These are phyloP conservation scores for Endoconidiophora laricicola DNA, from an alignment of 2,329 filamentous ascomycete species.

Conservation along the genomic window DNA sequence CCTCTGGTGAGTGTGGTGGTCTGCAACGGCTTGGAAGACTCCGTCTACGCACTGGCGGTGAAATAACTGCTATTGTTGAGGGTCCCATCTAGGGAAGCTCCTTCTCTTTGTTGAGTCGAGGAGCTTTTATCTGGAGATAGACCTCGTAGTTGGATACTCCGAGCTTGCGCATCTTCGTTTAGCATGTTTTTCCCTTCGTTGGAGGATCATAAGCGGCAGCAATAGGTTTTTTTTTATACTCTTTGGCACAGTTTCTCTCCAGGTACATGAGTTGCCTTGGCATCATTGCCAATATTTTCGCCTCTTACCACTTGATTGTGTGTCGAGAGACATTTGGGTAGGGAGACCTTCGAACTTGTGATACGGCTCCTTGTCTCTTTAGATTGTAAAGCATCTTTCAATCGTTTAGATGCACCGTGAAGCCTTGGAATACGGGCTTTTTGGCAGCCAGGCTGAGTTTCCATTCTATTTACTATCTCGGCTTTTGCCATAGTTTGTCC, in stretches of 20 bases:
- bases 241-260: neutral
- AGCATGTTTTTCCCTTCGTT: conserved; percentile 18
- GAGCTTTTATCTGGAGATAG: neutral
- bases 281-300: too few relatives aligned
- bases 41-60: too few relatives aligned
- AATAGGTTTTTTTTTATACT: conserved; percentile 18
- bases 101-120: conserved; percentile 9
- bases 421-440: conserved; percentile 1
- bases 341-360: neutral
- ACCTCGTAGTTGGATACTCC: neutral
- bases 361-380: neutral
- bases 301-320: too few relatives aligned
- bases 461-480: neutral
- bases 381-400: neutral
- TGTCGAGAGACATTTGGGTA: neutral
- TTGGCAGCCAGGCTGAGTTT: neutral
- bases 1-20: conserved; percentile 67
- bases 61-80: too few relatives aligned
- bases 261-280: neutral
- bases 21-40: conserved; percentile 8
- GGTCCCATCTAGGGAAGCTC: neutral
- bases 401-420: neutral
- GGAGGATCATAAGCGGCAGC: conserved; percentile 47
- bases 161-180: conserved; percentile 12
- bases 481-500: neutral